These are phyloP conservation scores for Pythium oligandrum DNA, from an alignment of 352 stramenopile genomes.

Conservation along the genomic window DNA sequence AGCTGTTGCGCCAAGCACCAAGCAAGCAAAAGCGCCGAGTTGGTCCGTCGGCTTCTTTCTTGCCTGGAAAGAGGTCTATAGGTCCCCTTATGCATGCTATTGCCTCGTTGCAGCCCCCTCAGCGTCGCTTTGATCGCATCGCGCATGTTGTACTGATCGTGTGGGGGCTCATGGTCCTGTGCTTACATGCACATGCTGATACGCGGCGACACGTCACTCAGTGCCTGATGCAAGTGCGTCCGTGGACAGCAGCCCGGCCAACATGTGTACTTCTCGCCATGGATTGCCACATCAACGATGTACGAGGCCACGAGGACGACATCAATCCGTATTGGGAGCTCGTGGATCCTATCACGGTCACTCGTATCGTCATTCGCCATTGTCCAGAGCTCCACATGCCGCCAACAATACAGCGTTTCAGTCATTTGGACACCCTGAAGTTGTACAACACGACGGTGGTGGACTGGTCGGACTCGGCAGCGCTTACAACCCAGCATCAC, in stretches of 20 bases:
- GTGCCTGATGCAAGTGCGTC: background rate
- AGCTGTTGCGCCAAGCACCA: constrained; percentile 4
- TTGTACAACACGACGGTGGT: constrained; percentile 13
- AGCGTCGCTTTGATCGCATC: background rate
- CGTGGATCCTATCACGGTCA: background rate
- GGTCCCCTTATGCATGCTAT: no score
- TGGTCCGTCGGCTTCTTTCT: background rate
- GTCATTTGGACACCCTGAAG: constrained; percentile 8
- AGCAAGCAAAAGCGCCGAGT: no score
- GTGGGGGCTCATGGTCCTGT: constrained; percentile 3
- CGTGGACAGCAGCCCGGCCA: no score
- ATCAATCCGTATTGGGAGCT: background rate
- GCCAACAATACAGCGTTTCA: constrained; percentile 1
- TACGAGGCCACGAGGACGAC: background rate
- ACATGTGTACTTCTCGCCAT: background rate
- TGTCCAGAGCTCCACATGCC: constrained; percentile 9
- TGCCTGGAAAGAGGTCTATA: background rate
- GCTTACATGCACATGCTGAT: constrained; percentile 4
- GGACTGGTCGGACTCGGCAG: background rate
- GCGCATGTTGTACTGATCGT: background rate
- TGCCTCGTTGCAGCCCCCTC: background rate
- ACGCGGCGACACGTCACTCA: background rate
- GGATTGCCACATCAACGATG: background rate
- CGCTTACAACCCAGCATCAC: background rate
- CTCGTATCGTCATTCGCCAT: constrained; percentile 9